A percentile compares a stretch with the other conserved stretches of the same genome.
Conservation (phyloP, 331 rosid species). For the Quercus tomentella region DNA sequence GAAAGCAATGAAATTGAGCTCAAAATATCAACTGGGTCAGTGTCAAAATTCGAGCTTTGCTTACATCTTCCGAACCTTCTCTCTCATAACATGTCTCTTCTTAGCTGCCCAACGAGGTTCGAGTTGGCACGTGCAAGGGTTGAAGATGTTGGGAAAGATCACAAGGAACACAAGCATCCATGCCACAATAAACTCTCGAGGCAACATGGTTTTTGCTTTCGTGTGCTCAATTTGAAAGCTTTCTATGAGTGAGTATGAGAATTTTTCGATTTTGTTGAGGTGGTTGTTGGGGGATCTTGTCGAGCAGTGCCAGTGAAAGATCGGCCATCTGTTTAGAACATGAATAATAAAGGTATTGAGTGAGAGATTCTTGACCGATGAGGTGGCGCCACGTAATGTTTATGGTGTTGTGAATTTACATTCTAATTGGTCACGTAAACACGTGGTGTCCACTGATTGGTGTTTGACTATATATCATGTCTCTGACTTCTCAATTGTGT, state of each 20-base stretch:
- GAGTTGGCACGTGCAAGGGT: slow-evolving; percentile 27
- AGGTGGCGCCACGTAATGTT: not conserved
- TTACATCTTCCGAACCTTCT: slow-evolving; percentile 85
- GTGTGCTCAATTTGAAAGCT: not conserved
- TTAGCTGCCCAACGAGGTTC: slow-evolving; percentile 47
- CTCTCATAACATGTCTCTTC: slow-evolving; percentile 66
- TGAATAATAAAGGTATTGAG: not conserved
- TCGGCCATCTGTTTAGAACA: not conserved
- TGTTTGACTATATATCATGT: not conserved
- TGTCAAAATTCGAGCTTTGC: not conserved
- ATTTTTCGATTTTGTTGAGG: too few species aligned
- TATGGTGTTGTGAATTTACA: not conserved
- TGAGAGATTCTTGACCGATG: not conserved
- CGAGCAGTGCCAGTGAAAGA: not conserved
- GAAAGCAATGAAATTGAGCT: not conserved
- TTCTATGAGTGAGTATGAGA: too few species aligned
- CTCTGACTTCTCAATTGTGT: too few species aligned
- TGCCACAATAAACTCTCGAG: slow-evolving; percentile 21
- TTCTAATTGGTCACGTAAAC: not conserved
- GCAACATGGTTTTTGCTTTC: slow-evolving; percentile 30
- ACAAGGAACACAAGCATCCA: slow-evolving; percentile 49
- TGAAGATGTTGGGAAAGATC: slow-evolving; percentile 27
- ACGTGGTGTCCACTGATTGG: not conserved
- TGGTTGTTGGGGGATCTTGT: not conserved
- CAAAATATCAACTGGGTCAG: not conserved